Base-by-base conservation (phyloP, 768 basidiomycete genomes). In the Tulasnella sp. region DNA sequence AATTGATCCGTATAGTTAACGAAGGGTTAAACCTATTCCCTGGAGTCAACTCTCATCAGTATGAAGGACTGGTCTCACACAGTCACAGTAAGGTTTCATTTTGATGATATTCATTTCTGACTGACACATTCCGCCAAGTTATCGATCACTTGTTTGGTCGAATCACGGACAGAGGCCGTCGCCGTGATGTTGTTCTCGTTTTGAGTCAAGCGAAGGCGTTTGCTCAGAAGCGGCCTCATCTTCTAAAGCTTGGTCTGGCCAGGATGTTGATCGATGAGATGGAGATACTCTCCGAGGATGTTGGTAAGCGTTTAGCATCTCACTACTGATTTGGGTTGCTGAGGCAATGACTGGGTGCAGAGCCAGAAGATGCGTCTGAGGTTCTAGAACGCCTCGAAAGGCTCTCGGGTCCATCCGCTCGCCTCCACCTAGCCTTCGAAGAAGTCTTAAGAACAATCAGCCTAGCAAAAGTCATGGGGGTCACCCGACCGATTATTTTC, bases 61-160 rank as follows among this genome's bases (percentile, higher is more conserved):
- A 91, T 75, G 90, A 91, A 75, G 88, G 93, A 42, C 88, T 89
- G 72, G 83, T 94, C 3, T 92, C 91, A 14, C 92, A 94, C 80
- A 88, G 90, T 0, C 84, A 82, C 74, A 88, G 92, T 94, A 76
- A 37, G 87, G 80, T 12, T 12, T 12, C 17, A 29, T 47, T 11
- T 44, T 5, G 39, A 40, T 40, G 5, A 36, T 2, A 44, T 5
- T 26, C 29, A 7, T 32, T 26, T 12, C 47, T 26, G 0, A 52
- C 41, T 70, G 1, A 70, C 62, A 66, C 34, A 2, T 6, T 67
- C 62, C 19, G 29, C 36, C 71, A 62, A 94, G 92, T 94, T 68
- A 83, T 89, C 12, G 89, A 91, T 59, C 77, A 86, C 22, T 82
- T 86, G 22, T 81, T 94, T 71, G 84, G 83, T 40, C 85, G 88